Evolutionary conservation across 345 rosid genomes (phyloP).

Genomic region (Citrus mangshanensis): DNA sequence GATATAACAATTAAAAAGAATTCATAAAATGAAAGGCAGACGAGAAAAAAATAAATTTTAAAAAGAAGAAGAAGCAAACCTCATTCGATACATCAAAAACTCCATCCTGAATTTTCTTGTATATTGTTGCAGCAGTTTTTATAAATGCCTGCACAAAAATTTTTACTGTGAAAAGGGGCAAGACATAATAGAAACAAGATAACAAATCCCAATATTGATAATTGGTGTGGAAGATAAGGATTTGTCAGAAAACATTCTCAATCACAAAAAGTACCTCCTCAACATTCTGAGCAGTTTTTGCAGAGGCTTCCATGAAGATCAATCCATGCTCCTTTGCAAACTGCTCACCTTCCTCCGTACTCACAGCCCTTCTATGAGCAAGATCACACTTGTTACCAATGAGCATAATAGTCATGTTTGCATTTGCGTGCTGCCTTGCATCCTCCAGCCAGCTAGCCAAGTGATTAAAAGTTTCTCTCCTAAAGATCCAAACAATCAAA

Average conservation of each 20-base stretch:
- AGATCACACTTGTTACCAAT: slow-evolving; percentile 94
- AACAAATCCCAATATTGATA: background rate
- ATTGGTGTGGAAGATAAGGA: background rate
- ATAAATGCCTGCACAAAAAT: slow-evolving; percentile 77
- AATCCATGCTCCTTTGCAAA: slow-evolving; percentile 96
- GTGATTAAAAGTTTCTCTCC: slow-evolving; percentile 95
- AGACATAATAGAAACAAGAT: background rate
- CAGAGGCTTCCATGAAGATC: slow-evolving; percentile 99
- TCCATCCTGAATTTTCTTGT: slow-evolving; percentile 97
- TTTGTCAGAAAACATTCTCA: background rate
- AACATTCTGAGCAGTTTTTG: slow-evolving; percentile 96
- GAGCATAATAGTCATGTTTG: slow-evolving; percentile 96
- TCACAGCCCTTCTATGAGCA: slow-evolving; percentile 93
- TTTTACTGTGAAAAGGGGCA: background rate
- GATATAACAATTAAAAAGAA: background rate
- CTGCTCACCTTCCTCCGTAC: slow-evolving; percentile 94
- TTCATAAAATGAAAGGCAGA: background rate
- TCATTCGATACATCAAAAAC: slow-evolving; percentile 96
- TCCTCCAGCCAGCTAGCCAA: slow-evolving; percentile 97
- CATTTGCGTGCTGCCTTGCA: slow-evolving; percentile 97
- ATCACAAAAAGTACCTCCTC: slow-evolving; percentile 60
- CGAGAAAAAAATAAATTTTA: background rate
- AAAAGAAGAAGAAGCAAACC: slow-evolving; percentile 35
- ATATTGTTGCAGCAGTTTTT: slow-evolving; percentile 90
- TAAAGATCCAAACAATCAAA: slow-evolving; percentile 20